Evolutionary conservation across 441 rosid genomes (phyloP).

Genomic region (Caryocar brasiliense): DNA sequence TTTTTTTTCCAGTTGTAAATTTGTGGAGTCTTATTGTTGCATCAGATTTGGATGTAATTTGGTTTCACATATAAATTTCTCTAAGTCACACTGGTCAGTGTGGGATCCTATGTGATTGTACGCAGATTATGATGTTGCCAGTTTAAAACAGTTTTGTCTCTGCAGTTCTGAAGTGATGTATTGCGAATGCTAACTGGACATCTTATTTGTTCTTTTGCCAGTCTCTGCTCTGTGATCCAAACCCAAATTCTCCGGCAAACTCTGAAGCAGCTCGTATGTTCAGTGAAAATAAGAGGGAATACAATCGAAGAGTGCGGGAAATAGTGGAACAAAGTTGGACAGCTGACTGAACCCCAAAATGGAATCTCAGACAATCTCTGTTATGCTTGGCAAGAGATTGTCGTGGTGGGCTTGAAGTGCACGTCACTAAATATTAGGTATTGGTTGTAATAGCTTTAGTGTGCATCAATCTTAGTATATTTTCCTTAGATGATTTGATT

Average conservation of each 20-base stretch:
- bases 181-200: not conserved
- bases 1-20: too few relatives aligned
- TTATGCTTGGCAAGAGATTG: not conserved
- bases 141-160: too few relatives aligned
- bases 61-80: too few relatives aligned
- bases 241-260: slow-evolving; percentile 55
- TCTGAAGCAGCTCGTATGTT: slow-evolving; percentile 55
- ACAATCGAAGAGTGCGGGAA: slow-evolving; percentile 48
- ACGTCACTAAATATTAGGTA: too few relatives aligned
- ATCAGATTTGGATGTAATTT: too few relatives aligned
- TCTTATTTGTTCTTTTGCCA: slow-evolving; percentile 6
- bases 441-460: too few relatives aligned
- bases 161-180: not conserved
- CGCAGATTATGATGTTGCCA: too few relatives aligned
- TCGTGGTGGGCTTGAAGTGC: too few relatives aligned
- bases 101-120: too few relatives aligned
- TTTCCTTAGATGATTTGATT: slow-evolving; percentile 7
- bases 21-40: too few relatives aligned
- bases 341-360: slow-evolving; percentile 28
- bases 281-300: slow-evolving; percentile 47
- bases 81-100: too few relatives aligned
- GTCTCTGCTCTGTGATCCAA: slow-evolving; percentile 57
- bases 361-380: not conserved
- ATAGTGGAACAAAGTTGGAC: slow-evolving; percentile 65
- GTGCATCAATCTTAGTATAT: slow-evolving; percentile 4